A percentile compares a stretch with the other conserved stretches of the same genome.
Evolutionary conservation across 176 grass and related monocot species (phyloP).

Genomic region (Puccinellia tenuiflora): DNA sequence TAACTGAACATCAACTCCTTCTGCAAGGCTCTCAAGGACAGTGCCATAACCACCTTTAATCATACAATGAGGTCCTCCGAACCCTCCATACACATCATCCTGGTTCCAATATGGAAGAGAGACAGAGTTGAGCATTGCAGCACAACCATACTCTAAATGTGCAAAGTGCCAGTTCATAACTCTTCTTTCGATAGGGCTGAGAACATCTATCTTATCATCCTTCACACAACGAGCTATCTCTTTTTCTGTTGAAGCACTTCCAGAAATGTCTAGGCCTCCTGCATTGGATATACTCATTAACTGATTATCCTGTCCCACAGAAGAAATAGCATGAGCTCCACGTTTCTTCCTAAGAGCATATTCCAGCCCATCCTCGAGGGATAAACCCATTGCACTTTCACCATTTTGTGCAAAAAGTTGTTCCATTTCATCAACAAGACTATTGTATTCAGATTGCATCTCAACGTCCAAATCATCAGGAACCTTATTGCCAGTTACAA

Average conservation of each 20-base stretch:
- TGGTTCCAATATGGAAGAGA: constrained; percentile 99
- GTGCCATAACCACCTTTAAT: constrained; percentile 92
- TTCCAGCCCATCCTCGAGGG: constrained; percentile 91
- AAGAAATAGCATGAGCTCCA: constrained; percentile 36
- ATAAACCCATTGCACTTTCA: constrained; percentile 72
- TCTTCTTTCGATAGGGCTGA: constrained; percentile 85
- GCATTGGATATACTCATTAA: constrained; percentile 37
- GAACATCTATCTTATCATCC: constrained; percentile 43
- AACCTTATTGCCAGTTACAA: constrained; percentile 76
- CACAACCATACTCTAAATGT: constrained; percentile 97
- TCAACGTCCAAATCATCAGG: constrained; percentile 73
- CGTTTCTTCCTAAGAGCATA: constrained; percentile 78
- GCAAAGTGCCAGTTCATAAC: constrained; percentile 99
- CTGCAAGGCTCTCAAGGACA: constrained; percentile 69
- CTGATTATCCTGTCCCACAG: constrained; percentile 34
- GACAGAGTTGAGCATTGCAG: constrained; percentile 86
- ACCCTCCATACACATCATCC: constrained; percentile 97
- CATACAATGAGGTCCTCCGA: constrained; percentile 98
- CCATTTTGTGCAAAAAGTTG: constrained; percentile 86
- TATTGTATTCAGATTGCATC: constrained; percentile 87
- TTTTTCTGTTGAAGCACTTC: constrained; percentile 35
- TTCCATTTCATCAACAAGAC: constrained; percentile 92
- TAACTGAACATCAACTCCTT: constrained; percentile 84
- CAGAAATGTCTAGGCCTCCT: constrained; percentile 29
- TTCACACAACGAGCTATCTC: constrained; percentile 30